Base-by-base conservation (phyloP, 306 rosid species). In the Lagenaria siceraria region DNA sequence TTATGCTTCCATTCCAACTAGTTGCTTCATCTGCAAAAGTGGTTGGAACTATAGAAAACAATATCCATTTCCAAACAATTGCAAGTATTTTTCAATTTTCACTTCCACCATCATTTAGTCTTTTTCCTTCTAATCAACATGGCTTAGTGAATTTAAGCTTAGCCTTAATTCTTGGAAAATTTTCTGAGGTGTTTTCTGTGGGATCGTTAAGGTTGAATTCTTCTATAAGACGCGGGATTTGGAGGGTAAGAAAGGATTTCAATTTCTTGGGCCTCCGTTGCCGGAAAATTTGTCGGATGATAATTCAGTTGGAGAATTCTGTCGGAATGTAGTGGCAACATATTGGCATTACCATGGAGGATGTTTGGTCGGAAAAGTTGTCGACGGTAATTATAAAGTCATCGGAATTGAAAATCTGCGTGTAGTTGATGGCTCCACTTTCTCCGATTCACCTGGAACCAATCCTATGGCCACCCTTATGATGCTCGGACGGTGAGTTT, bases 401-500 rank as follows among this genome's bases (percentile, higher is more conserved):
- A 17, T 62, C 2, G 69, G 69, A 33, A 8, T 62, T 15, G 4
- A 8, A 33, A 62, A 33, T 7, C 3, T 62, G 12, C 69, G 69
- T 62, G 69, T 62, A 3, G 69, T 62, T 0, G 69, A 62, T 1
- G 69, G 69, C 43, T 62, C 69, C 42, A 62, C 69, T 7, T 62
- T 62, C 13, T 62, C 42, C 0, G 21, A 62, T 1, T 62, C 69
- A 3, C 69, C 69, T 7, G 69, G 69, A 62, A 62, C 69, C 3
- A 62, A 75, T 54, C 78, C 78, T 10, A 55, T 51, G 64, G 78
- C 66, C 10, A 75, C 78, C 3, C 6, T 75, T 33, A 10, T 55
- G 66, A 75, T 75, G 78, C 5, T 54, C 4, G 78, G 66, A n/a
- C 78, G 78, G 78, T 75, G 64, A 29, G 78, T 17, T 14, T 15